Base-by-base conservation (phyloP, 1,284 basidiomycete species). In the Trichosporon asahii region DNA sequence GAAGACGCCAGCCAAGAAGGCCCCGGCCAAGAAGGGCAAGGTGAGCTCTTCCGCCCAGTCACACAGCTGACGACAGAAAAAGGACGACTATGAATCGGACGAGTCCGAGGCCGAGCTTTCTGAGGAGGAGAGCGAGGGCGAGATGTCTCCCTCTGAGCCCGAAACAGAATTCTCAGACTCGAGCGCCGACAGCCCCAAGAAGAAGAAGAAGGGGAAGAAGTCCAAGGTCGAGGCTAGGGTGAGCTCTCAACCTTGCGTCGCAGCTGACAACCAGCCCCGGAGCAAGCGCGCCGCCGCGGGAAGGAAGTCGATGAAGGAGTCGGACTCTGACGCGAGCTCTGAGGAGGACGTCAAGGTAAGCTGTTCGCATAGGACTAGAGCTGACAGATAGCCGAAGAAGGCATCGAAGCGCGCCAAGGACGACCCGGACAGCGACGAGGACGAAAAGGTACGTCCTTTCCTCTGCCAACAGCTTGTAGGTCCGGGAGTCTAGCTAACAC, bases 281-380 rank as follows among this genome's bases (percentile, higher is more conserved):
- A 61, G 57, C 57, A 61, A 61, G 57, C 57, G 57, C 27, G 57
- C 57, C 29, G 57, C 57, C 11, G 57, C 57, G 27, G 25, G 21
- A 14, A 61, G 29, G 29, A 61, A 61, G 57, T 14, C 57, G 15
- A 18, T 61, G 27, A 61, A 61, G 57, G 57, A 61, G 29, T 31
- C 57, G 29, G 21, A 61, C 27, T n/a, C 11, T 2, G 57, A 61
- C 18, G 29, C 18, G 15, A 31, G 29, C 18, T 31, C 27, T 18
- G 57, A 33, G 29, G 76, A 74, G 15, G 69, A 72, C 18, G 70
- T 70, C n/a, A 69, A 66, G 23, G 67, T 53, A 11, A 69, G 57
- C 9, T 31, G 14, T 1, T 25, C 27, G 7, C 7, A 53, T 25
- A 14, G 21, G 6, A 3, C 53, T 57, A n/a, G n/a, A 25, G 72